Evolutionary conservation across 176 grass and related monocot genomes (phyloP).

Genomic region (Pharus latifolius): DNA sequence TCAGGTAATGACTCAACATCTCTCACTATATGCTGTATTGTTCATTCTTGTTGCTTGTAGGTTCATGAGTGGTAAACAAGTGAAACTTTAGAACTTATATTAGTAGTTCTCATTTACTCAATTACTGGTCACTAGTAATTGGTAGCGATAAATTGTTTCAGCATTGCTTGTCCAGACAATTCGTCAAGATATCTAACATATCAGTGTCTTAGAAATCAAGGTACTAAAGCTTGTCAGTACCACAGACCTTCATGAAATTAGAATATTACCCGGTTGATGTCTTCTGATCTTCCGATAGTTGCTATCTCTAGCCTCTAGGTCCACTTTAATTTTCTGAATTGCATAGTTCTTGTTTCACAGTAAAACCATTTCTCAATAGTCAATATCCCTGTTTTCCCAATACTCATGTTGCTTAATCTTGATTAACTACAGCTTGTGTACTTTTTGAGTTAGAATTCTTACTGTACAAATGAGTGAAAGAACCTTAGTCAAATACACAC

Average conservation of each 20-base stretch:
- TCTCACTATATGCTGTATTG: background rate
- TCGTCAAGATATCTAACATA: background rate
- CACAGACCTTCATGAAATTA: background rate
- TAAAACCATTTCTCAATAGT: too few relatives aligned
- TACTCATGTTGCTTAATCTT: too few relatives aligned
- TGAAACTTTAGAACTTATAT: background rate
- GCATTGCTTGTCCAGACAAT: background rate
- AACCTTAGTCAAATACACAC: too few relatives aligned
- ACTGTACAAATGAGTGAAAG: too few relatives aligned
- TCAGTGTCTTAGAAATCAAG: background rate
- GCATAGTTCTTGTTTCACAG: too few relatives aligned
- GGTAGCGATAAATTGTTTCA: background rate
- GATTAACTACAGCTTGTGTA: too few relatives aligned
- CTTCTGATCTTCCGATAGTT: too few relatives aligned
- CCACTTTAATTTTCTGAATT: too few relatives aligned
- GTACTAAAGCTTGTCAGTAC: background rate
- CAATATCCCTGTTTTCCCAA: too few relatives aligned
- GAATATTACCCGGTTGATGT: too few relatives aligned
- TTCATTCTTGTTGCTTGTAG: background rate
- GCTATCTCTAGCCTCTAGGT: too few relatives aligned
- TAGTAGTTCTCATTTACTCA: background rate
- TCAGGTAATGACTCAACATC: conserved; percentile 35
- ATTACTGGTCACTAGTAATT: background rate
- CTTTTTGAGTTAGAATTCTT: too few relatives aligned
- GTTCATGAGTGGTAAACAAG: background rate